A percentile compares a stretch with the other conserved stretches of the same genome.
Conservation (phyloP, 768 basidiomycete genomes). For the Calvatia gigantea region DNA sequence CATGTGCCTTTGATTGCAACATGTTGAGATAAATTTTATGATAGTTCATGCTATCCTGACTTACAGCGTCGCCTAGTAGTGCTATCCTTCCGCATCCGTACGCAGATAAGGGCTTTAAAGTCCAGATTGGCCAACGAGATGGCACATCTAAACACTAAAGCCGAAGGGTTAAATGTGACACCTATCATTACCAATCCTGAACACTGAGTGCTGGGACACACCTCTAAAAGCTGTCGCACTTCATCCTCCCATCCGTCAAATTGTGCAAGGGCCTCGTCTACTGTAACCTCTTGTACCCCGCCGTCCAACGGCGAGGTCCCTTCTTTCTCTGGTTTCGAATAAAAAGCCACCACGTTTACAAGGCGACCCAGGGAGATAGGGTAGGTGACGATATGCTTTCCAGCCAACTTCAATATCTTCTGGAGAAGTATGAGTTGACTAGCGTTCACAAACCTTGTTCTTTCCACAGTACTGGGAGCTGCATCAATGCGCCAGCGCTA, state of each 20-base stretch:
- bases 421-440: slow-evolving; percentile 7
- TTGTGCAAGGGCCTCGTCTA: slow-evolving; percentile 27
- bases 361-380: slow-evolving; percentile 32
- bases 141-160: slow-evolving; percentile 28
- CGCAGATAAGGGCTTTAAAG: slow-evolving; percentile 31
- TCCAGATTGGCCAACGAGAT: slow-evolving; percentile 39
- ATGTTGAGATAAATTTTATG: not conserved
- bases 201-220: too few relatives aligned
- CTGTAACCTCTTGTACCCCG: slow-evolving; percentile 23
- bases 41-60: too few relatives aligned
- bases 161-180: not conserved
- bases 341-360: slow-evolving; percentile 33
- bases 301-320: slow-evolving; percentile 28
- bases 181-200: not conserved
- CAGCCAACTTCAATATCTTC: not conserved
- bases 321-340: slow-evolving; percentile 23
- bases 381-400: slow-evolving; percentile 37
- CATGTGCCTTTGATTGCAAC: slow-evolving; percentile 32
- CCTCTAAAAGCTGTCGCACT: slow-evolving; percentile 24
- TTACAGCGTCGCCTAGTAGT: slow-evolving; percentile 45
- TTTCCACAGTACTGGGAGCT: slow-evolving; percentile 27
- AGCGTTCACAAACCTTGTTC: slow-evolving; percentile 20
- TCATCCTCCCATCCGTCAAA: slow-evolving; percentile 36
- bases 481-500: not conserved
- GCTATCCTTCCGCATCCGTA: slow-evolving; percentile 34